phyloP scores from a whole-genome alignment of 148 eudicot genomes.

The Nepenthes mirabilis region DNA sequence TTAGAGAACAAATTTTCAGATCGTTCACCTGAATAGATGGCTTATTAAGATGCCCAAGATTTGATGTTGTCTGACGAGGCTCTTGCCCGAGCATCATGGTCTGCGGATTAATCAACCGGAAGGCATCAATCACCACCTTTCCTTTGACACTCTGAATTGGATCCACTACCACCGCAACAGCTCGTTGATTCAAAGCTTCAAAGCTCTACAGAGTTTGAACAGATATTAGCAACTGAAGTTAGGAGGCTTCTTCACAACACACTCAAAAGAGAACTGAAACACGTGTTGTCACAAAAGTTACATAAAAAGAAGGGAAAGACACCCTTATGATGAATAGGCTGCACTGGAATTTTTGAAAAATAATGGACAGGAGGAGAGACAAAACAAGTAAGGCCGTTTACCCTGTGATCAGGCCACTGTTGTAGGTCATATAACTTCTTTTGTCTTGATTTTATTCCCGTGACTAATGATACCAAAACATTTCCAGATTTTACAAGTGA shows the following conservation, averaged over 20 bases:
- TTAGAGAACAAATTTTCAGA: background rate
- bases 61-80: slow-evolving; percentile 93
- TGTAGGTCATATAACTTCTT: too few species aligned
- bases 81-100: slow-evolving; percentile 99
- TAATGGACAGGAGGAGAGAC: too few species aligned
- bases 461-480: too few species aligned
- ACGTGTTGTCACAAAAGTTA: too few species aligned
- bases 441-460: too few species aligned
- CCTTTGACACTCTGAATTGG: slow-evolving; percentile 98
- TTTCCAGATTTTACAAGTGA: too few species aligned
- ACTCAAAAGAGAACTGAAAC: too few species aligned
- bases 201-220: slow-evolving; percentile 55
- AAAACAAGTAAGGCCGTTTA: too few species aligned
- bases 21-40: slow-evolving; percentile 80
- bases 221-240: slow-evolving; percentile 5
- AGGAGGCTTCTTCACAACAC: background rate
- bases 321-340: too few species aligned
- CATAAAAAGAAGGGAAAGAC: too few species aligned
- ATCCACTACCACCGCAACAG: slow-evolving; percentile 98
- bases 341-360: too few species aligned
- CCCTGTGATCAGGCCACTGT: too few species aligned
- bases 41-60: slow-evolving; percentile 92
- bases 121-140: slow-evolving; percentile 95
- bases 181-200: slow-evolving; percentile 91
- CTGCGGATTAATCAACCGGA: slow-evolving; percentile 91